Evolutionary conservation across 78 protist genomes (phyloP), one percentile per base, ranked within the genome.

Genomic region (Dictyostelium capitatum): DNA sequence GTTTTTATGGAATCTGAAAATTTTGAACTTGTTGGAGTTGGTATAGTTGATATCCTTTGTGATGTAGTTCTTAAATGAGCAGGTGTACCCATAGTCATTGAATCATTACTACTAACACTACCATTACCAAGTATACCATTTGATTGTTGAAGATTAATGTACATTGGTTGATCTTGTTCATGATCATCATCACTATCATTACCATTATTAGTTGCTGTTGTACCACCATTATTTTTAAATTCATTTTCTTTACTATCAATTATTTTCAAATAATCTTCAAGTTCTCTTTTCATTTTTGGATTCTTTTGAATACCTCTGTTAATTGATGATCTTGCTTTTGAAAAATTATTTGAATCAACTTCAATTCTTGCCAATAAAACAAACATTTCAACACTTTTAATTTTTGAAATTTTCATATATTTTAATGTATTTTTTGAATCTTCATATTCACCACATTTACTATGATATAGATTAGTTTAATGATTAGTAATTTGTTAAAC

Each of bases 391-490:
- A 81, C 32, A n/a, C 59, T 56, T 43, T 75, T 48, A n/a, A 57
- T n/a, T 6, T 85, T 78, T 19, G 41, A 30, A 19, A 62, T 69
- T 47, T 85, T 85, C 92, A 85, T 85, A 56, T 53, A 85, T 75
- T 85, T 85, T 57, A 85, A 62, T 62, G 57, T 56, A 37, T 20
- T 47, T 46, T 62, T 85, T 74, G 92, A 56, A 59, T 85, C 92
- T 30, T 85, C 92, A 46, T 73, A 11, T 1, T 85, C 74, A 6
- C 64, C 67, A 12, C 20, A 17, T 46, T 47, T 46, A 73, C 79
- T 73, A 46, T 67, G 1, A 20, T 53, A n/a, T 57, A 23, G 70
- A n/a, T n/a, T 62, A 62, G 12, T 9, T 57, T 10, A 23, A 23
- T 9, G 43, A 5, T 19, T 25, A 43, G 11, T 37, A 6, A 15